Evolutionary conservation across 2,329 filamentous ascomycete species (phyloP), one percentile per base, ranked within the genome.

Genomic region (Sporothrix inflata): DNA sequence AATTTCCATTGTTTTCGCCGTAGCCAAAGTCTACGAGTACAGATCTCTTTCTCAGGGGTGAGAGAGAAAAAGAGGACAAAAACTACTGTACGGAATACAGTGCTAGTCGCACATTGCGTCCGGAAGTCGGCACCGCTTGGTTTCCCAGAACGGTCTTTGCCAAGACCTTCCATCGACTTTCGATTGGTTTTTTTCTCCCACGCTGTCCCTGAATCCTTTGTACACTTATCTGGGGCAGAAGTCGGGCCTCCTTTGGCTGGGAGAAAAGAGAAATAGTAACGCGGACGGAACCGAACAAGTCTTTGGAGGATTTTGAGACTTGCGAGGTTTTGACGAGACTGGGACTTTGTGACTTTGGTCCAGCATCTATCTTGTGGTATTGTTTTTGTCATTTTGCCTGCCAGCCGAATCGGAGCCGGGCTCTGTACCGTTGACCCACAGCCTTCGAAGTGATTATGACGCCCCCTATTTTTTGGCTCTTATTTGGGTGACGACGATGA

Each of bases 61-160:
- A 9, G 34, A 9, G 34, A 34, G 34, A 42, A 40, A 57, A 1
- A 27, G 12, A 27, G 42, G 14, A 16, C 24, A n/a, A 30, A 47
- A 66, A 66, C 11, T 21, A 7, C 63, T n/a, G 27, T 65, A 8
- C 5, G 47, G 11, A 65, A 70, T 60, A 73, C 69, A 69, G 61
- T 69, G 70, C 49, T 68, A 51, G 38, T 61, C 61, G 70, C 63
- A 72, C 69, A 61, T 73, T 73, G 69, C 21, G n/a, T 61, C 55
- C 72, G 72, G 72, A 71, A 73, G 45, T 69, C 72, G 72, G 69
- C 72, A 73, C 72, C 49, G 34, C 34, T 40, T 40, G 42, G 21
- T 21, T 21, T 57, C 30, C 49, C 30, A 49, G 40, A 68, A 38
- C 14, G 30, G 53, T 38, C 8, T 11, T 38, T 65, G 71, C 71